phyloP scores from a whole-genome alignment of 768 basidiomycete genomes.

The Paxillus involutus region DNA sequence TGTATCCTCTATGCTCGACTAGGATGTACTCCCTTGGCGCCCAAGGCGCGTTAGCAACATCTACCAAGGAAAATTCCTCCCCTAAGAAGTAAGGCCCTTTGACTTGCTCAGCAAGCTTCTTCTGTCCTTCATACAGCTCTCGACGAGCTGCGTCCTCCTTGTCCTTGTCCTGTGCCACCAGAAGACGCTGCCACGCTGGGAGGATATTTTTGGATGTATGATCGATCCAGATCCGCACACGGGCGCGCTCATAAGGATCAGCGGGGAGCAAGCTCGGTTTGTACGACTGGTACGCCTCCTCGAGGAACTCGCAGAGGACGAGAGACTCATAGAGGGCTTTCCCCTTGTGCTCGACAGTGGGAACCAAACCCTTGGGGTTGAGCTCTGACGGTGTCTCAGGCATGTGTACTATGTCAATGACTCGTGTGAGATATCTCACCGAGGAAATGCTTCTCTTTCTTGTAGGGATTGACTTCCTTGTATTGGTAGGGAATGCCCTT shows the following conservation, averaged over 20 bases:
- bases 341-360: constrained; percentile 49
- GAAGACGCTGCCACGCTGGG: constrained; percentile 50
- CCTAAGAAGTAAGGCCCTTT: constrained; percentile 60
- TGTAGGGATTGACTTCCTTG: constrained; percentile 68
- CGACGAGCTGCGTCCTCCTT: constrained; percentile 35
- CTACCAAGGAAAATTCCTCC: constrained; percentile 51
- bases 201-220: constrained; percentile 52
- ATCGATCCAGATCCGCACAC: constrained; percentile 58
- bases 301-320: constrained; percentile 64
- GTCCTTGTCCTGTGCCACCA: constrained; percentile 38
- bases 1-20: constrained; percentile 48
- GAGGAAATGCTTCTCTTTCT: constrained; percentile 59
- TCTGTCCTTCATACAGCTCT: constrained; percentile 38
- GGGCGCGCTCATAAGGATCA: constrained; percentile 52
- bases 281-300: constrained; percentile 49
- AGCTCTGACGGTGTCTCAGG: constrained; percentile 35
- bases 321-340: constrained; percentile 65
- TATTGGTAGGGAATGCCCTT: constrained; percentile 67
- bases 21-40: constrained; percentile 47
- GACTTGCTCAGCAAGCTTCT: constrained; percentile 35
- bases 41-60: constrained; percentile 60
- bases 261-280: constrained; percentile 49
- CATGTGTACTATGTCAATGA: not conserved
- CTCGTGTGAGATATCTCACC: constrained; percentile 30
- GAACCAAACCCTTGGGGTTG: constrained; percentile 72